Evolutionary conservation across 1,284 basidiomycete genomes (phyloP).

Genomic region (Peniophora sp.): DNA sequence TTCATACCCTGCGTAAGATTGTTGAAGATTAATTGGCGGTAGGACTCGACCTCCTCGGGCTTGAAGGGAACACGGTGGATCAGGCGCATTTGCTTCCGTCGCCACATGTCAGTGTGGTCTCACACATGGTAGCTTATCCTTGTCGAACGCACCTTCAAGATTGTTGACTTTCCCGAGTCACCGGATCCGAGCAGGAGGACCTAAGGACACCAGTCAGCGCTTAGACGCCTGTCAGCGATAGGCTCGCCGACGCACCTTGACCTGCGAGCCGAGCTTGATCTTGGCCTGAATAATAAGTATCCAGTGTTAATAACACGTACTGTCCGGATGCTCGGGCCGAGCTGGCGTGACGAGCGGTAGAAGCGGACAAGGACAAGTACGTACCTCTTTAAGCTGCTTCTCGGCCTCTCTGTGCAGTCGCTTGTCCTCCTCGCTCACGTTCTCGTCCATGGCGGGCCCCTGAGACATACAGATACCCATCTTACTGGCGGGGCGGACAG

Average conservation of each 20-base stretch:
- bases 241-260: conserved; percentile 58
- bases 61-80: conserved; percentile 79
- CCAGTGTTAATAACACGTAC: conserved; percentile 4
- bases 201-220: conserved; percentile 25
- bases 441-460: too few species aligned
- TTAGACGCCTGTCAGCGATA: conserved; percentile 2
- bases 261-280: conserved; percentile 60
- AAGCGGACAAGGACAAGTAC: conserved; percentile 17
- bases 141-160: conserved; percentile 62
- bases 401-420: conserved; percentile 59
- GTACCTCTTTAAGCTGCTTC: conserved; percentile 53
- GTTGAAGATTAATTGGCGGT: conserved; percentile 84
- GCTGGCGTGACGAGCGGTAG: neutral
- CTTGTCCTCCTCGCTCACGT: conserved; percentile 46
- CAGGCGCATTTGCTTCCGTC: conserved; percentile 75
- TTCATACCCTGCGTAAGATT: conserved; percentile 86
- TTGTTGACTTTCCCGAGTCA: conserved; percentile 89
- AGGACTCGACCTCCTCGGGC: conserved; percentile 68
- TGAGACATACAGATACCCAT: too few species aligned
- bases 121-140: neutral
- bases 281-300: conserved; percentile 41
- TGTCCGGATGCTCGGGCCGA: neutral
- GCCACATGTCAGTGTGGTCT: neutral
- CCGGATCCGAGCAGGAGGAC: conserved; percentile 89
- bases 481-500: conserved; percentile 2